These are phyloP conservation scores for Allium fistulosum DNA, from an alignment of 106 monocot genomes.

Conservation along the genomic window DNA sequence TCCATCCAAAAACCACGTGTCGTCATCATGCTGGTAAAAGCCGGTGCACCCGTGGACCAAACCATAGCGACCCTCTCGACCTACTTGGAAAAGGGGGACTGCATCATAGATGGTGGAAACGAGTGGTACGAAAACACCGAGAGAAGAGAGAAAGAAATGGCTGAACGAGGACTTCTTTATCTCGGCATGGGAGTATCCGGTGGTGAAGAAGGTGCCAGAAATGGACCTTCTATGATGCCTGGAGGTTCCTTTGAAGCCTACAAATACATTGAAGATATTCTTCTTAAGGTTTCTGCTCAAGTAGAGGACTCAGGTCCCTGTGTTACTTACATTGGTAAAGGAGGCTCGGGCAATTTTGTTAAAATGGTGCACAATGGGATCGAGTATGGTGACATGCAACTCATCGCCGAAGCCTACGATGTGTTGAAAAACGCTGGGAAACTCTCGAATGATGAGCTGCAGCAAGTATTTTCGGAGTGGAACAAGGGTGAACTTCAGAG, in stretches of 20 bases:
- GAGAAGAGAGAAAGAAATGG: constrained; percentile 46
- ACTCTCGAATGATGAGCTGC: constrained; percentile 38
- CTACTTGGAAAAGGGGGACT: constrained; percentile 43
- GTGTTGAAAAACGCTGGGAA: constrained; percentile 45
- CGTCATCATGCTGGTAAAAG: constrained; percentile 47
- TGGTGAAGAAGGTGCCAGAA: constrained; percentile 42
- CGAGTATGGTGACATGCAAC: constrained; percentile 57
- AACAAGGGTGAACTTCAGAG: constrained; percentile 53
- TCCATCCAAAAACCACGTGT: constrained; percentile 52
- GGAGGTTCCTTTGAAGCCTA: constrained; percentile 46
- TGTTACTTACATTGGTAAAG: constrained; percentile 42
- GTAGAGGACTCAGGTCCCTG: constrained; percentile 48
- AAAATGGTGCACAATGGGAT: constrained; percentile 58
- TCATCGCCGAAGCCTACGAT: constrained; percentile 51
- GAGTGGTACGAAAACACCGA: constrained; percentile 63
- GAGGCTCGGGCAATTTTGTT: constrained; percentile 56
- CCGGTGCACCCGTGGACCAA: constrained; percentile 51
- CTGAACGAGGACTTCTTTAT: constrained; percentile 42
- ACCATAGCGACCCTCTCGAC: constrained; percentile 37
- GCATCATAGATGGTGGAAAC: constrained; percentile 50
- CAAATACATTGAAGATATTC: constrained; percentile 42
- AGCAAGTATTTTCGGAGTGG: constrained; percentile 37
- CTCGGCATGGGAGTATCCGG: constrained; percentile 62
- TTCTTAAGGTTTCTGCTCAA: constrained; percentile 47
- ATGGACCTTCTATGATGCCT: constrained; percentile 57